phyloP scores from a whole-genome alignment of 306 rosid species.

The Echinosophora koreensis region DNA sequence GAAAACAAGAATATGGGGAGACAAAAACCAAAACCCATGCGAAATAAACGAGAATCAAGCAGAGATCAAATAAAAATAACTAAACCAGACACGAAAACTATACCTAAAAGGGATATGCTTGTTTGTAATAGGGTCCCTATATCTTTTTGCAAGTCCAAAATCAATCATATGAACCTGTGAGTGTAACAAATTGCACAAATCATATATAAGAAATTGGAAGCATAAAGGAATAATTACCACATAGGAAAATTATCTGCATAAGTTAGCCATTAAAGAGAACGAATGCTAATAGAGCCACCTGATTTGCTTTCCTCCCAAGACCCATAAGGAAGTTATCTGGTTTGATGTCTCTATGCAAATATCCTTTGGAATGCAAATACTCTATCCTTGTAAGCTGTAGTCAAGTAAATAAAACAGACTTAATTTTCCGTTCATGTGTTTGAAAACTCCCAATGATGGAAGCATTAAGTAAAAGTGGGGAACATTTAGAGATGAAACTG shows the following conservation, averaged over 20 bases:
- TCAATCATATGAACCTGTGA: constrained; percentile 77
- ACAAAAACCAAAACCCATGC: too few species aligned
- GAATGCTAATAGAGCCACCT: constrained; percentile 56
- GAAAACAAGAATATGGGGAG: too few species aligned
- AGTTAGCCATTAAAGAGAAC: constrained; percentile 12
- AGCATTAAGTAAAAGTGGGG: background rate
- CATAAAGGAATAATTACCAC: constrained; percentile 7
- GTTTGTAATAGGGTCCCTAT: constrained; percentile 66
- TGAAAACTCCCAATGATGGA: background rate
- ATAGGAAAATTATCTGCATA: constrained; percentile 8
- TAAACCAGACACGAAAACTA: background rate
- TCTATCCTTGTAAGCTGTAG: constrained; percentile 67
- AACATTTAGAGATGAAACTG: constrained; percentile 10
- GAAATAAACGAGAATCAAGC: too few species aligned
- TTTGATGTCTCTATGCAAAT: constrained; percentile 93
- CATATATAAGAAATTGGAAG: constrained; percentile 10
- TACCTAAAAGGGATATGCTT: constrained; percentile 85
- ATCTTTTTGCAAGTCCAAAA: constrained; percentile 82
- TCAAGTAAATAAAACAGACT: constrained; percentile 30
- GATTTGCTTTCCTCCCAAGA: constrained; percentile 91
- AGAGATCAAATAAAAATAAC: background rate
- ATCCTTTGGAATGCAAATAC: constrained; percentile 70
- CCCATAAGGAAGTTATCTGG: constrained; percentile 98
- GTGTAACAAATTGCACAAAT: constrained; percentile 25
- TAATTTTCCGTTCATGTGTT: background rate